Evolutionary conservation across 257 asterid genomes (phyloP), one percentile per base, ranked within the genome.

Genomic region (Knoxia roxburghii): DNA sequence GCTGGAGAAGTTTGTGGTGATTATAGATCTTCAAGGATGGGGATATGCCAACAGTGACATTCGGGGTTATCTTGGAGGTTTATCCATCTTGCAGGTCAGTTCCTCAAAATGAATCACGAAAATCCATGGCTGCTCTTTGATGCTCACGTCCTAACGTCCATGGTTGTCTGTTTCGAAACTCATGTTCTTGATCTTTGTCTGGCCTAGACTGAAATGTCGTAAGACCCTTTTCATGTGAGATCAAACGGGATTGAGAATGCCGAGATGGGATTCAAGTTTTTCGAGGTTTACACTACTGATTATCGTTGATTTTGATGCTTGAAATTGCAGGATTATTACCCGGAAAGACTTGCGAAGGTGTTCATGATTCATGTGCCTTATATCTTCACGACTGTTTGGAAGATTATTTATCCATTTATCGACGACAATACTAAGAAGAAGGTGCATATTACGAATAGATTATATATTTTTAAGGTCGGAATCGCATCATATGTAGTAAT

Each of bases 271-370:
- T n/a, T n/a, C n/a, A n/a, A n/a, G n/a, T n/a, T n/a, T n/a, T n/a
- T n/a, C n/a, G n/a, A n/a, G n/a, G n/a, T n/a, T n/a, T n/a, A n/a
- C n/a, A n/a, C n/a, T n/a, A n/a, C n/a, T n/a, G n/a, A n/a, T n/a
- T n/a, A n/a, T n/a, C 41, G 41, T 37, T 37, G 4, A 37, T 37
- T 21, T n/a, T 30, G 13, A 13, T 27, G 11, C 5, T 10, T 35
- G 5, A 43, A 40, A 26, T 43, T 5, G 29, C 76, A 72, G 97
- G 98, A 93, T 40, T 86, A 80, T 67, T 88, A 93, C 78, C 98
- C 98, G 0, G 98, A 90, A 73, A 93, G 97, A 62, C 91, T 90
- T 4, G 91, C 95, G 50, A 83, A 83, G 70, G 11, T 80, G 58
- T 72, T 77, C 66, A 35, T 87, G 13, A 58, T 90, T 53, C 83